Base-by-base conservation (phyloP, 2,329 filamentous ascomycete genomes). In the Cladophialophora immunda region DNA sequence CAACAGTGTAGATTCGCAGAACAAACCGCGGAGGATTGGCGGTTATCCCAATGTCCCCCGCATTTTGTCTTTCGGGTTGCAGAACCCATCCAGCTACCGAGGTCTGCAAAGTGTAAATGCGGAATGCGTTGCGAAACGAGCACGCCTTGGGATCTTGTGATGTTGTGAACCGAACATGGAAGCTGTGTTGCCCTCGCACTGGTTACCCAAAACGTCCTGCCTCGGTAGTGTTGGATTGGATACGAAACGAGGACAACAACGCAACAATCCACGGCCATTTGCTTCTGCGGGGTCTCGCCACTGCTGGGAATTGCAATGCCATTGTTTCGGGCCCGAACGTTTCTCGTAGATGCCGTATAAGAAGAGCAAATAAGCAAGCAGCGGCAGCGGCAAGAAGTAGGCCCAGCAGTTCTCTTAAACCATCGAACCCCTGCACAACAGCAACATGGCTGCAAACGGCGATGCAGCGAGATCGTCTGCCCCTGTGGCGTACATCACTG, bases 401-500 rank as follows among this genome's bases (percentile, higher is more conserved):
- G 2, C 17, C n/a, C 7, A 4, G 11, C 32, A 19, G 7, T 11
- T 27, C 13, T 8, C 1, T 25, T 58, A 19, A 45, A 5, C 27
- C 56, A 5, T 9, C 25, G 22, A 7, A 4, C 9, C 8, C 4
- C n/a, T 15, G 13, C 9, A 30, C 25, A 59, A 3, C 53, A 25
- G 19, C 58, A 61, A 17, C 29, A 61, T 61, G 58, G 41, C 29
- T 32, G 36, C n/a, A 19, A 61, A 61, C n/a, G 58, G 58, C 19
- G 58, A 61, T 22, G 13, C 17, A 3, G 13, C 47, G n/a, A 13
- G 45, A 7, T 38, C 32, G 27, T 55, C 59, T 3, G 34, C 50
- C 13, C 59, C 59, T 11, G 59, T 62, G 32, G 59, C 59, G 15
- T 62, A 55, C 32, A 62, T 62, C 52, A 62, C 59, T 11, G 59